A percentile compares a stretch with the other conserved stretches of the same genome.
These are phyloP conservation scores for Chaetomiaceae sp. DNA, from an alignment of 2,329 filamentous ascomycete species.

Conservation along the genomic window DNA sequence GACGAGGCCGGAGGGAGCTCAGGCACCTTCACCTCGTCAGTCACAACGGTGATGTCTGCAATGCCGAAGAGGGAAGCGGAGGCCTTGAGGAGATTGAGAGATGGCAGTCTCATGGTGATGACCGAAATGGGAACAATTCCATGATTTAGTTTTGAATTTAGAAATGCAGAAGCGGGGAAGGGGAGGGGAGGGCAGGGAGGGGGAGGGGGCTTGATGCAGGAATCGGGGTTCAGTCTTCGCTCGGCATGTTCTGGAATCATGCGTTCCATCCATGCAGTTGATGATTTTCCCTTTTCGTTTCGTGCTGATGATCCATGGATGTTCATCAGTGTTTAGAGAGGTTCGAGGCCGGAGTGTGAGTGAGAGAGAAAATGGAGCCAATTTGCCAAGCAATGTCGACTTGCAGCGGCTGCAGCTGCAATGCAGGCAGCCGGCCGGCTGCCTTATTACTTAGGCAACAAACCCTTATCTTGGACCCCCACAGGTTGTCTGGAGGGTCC, in stretches of 20 bases:
- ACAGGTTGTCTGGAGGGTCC: conserved; percentile 23
- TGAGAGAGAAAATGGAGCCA: neutral
- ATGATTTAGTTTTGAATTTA: no score
- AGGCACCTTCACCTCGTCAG: no score
- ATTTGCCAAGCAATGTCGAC: conserved; percentile 5
- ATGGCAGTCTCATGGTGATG: neutral
- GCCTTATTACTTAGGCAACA: conserved; percentile 22
- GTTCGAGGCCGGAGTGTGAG: neutral
- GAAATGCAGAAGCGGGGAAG: no score
- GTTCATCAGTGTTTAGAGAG: neutral
- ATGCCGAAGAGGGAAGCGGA: neutral
- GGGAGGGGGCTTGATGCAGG: neutral
- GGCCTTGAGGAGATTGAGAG: no score
- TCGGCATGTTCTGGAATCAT: conserved; percentile 4
- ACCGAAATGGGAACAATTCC: conserved; percentile 18
- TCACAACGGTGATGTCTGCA: no score
- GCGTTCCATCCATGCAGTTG: no score
- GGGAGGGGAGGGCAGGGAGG: no score
- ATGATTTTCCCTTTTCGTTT: no score
- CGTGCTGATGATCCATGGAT: neutral
- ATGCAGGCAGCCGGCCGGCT: neutral
- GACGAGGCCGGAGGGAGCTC: no score
- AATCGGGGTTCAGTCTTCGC: neutral
- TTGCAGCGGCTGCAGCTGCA: conserved; percentile 9
- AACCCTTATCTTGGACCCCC: conserved; percentile 29